Evolutionary conservation across 768 basidiomycete species (phyloP).

Genomic region (Lactarius hengduanensis): DNA sequence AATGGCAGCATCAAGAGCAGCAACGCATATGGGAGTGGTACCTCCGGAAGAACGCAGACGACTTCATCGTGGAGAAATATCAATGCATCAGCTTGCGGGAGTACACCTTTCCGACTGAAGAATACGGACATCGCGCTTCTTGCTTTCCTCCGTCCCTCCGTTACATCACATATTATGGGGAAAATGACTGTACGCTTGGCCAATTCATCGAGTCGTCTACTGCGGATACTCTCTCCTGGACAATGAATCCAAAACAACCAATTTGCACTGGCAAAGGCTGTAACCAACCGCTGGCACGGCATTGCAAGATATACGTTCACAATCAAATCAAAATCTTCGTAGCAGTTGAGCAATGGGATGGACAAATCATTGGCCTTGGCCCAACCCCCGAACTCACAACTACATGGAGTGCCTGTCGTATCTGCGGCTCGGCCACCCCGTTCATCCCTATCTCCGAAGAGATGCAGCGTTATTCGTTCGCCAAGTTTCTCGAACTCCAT

Average conservation of each 20-base stretch:
- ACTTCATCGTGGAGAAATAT: slow-evolving; percentile 89
- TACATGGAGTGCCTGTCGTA: slow-evolving; percentile 87
- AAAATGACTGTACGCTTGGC: slow-evolving; percentile 89
- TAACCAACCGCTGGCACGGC: slow-evolving; percentile 72
- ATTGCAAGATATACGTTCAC: slow-evolving; percentile 91
- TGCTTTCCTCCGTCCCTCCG: slow-evolving; percentile 74
- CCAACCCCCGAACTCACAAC: slow-evolving; percentile 76
- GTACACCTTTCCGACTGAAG: slow-evolving; percentile 73
- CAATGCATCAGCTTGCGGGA: slow-evolving; percentile 83
- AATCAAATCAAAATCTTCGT: slow-evolving; percentile 80
- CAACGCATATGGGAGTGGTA: slow-evolving; percentile 96
- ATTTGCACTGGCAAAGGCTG: slow-evolving; percentile 84
- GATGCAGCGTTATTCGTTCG: slow-evolving; percentile 92
- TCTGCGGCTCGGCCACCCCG: slow-evolving; percentile 76
- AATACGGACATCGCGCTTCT: slow-evolving; percentile 63
- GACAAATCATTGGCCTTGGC: slow-evolving; percentile 61
- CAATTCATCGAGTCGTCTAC: slow-evolving; percentile 88
- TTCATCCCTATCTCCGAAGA: slow-evolving; percentile 89
- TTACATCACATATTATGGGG: slow-evolving; percentile 86
- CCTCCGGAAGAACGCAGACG: slow-evolving; percentile 77
- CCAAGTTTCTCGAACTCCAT: slow-evolving; percentile 92
- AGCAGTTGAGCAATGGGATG: slow-evolving; percentile 87
- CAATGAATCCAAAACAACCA: slow-evolving; percentile 64
- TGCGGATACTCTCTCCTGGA: slow-evolving; percentile 62
- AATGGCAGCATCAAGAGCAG: slow-evolving; percentile 84